Percentiles rank a stretch among this genome's conserved stretches.
phyloP scores from a whole-genome alignment of 2,329 filamentous ascomycete species.

The Helotiales sp. region DNA sequence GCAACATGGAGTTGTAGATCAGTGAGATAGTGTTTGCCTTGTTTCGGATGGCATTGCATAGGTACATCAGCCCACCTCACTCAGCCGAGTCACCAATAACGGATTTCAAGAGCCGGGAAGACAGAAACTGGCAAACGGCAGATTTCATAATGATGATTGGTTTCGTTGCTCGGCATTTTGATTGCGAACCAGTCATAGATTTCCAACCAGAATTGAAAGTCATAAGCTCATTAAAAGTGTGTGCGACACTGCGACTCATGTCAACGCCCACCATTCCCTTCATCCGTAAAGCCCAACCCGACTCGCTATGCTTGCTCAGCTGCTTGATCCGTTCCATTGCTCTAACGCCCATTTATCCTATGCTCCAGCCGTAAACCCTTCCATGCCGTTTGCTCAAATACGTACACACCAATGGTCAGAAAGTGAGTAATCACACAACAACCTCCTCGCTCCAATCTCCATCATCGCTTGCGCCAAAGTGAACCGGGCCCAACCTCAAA shows the following conservation, averaged over 20 bases:
- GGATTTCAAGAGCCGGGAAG: neutral
- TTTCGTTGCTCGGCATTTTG: neutral
- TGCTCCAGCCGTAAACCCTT: neutral
- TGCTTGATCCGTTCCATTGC: neutral
- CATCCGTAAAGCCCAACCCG: neutral
- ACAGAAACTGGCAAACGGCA: neutral
- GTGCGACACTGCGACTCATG: neutral
- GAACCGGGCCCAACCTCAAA: slow-evolving; percentile 40
- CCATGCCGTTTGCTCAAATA: slow-evolving; percentile 4
- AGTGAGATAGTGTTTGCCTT: neutral
- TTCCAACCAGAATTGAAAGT: neutral
- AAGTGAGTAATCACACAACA: slow-evolving; percentile 19
- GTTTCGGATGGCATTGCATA: neutral
- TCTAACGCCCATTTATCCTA: neutral
- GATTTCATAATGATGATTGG: neutral
- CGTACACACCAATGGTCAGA: neutral
- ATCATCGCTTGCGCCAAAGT: slow-evolving; percentile 33
- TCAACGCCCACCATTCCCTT: neutral
- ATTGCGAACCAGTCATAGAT: neutral
- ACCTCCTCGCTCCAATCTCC: slow-evolving; percentile 42
- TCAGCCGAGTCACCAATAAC: neutral
- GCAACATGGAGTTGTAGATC: neutral
- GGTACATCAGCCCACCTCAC: neutral
- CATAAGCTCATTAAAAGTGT: slow-evolving; percentile 11
- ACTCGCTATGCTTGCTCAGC: neutral